Evolutionary conservation across 2,329 filamentous ascomycete species (phyloP).

Genomic region (Fusarium citri): DNA sequence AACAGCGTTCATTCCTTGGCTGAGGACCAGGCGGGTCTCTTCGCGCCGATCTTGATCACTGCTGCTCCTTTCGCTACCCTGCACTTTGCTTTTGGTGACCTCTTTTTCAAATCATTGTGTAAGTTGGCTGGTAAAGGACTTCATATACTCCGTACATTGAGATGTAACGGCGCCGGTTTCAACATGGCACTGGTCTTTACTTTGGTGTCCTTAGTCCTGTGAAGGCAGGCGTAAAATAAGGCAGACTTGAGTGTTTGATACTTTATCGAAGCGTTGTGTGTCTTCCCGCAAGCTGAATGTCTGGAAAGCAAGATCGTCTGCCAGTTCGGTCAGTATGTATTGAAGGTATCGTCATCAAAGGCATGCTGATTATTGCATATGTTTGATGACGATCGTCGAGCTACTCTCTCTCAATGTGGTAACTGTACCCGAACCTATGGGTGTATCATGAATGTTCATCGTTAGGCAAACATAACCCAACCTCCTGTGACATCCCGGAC

Average conservation of each 20-base stretch:
- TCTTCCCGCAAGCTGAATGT: neutral
- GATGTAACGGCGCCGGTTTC: neutral
- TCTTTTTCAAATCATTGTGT: constrained; percentile 9
- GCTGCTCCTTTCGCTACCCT: constrained; percentile 23
- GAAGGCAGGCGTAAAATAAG: neutral
- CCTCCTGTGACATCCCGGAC: neutral
- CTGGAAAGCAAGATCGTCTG: neutral
- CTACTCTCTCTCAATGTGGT: constrained; percentile 12
- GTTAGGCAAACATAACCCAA: neutral
- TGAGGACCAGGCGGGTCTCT: constrained; percentile 31
- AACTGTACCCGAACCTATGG: constrained; percentile 4
- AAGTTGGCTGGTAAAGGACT: neutral
- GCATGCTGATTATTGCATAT: neutral
- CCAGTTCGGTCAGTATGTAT: neutral
- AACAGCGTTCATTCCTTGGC: constrained; percentile 20
- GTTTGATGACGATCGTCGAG: constrained; percentile 15
- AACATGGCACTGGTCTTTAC: neutral
- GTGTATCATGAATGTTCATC: constrained; percentile 15
- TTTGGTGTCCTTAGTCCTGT: neutral
- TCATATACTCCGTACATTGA: neutral
- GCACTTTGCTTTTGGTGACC: constrained; percentile 1
- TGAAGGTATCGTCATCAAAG: neutral
- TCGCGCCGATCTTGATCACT: constrained; percentile 16
- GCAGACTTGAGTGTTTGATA: neutral
- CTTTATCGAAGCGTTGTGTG: neutral